Base-by-base conservation (phyloP, 768 basidiomycete genomes). In the Termitomyces sp. region DNA sequence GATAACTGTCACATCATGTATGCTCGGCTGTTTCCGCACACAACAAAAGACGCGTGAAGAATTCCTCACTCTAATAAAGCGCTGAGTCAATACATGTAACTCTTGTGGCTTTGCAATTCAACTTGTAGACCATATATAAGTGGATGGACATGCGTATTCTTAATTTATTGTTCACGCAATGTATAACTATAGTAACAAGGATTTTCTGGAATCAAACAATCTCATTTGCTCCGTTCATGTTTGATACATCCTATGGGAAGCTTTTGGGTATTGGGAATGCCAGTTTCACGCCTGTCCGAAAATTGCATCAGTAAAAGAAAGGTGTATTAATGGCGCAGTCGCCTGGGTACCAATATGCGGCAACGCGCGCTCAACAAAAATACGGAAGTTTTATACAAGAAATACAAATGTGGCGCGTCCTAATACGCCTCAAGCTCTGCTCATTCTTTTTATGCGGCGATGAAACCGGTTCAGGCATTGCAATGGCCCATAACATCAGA, bases 1-100 rank as follows among this genome's bases (percentile, higher is more conserved):
- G 7, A 84, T 90, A 23, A 99, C 97, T 0, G 89, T 94, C 45
- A 99, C 97, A 6, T 94, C 91, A 5, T 96, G 94, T 64, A 99
- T 99, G 97, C 78, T 98, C 52, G 97, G 97, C 15, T 97, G 94
- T 69, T 99, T 99, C 83, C 84, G 97, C 58, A 89, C 91, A n/a
- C 91, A 95, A 63, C 95, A 98, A 72, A 98, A 99, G 77, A 99
- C 96, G 35, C 83, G 97, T 31, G 95, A 97, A 73, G 97, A 98
- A 70, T 95, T 95, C 75, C 83, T 94, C 60, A 91, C 89, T 17
- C 78, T 95, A 55, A 91, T 95, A 50, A 91, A 86, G 70, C 68
- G 70, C 40, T 65, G 58, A 66, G 17, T 33, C 14, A 17, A 19
- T 0, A 15, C 0, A 14, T 35, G 35, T 1, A 8, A 33, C 19